phyloP scores from a whole-genome alignment of 2,329 filamentous ascomycete species.

The Talaromyces sp. region DNA sequence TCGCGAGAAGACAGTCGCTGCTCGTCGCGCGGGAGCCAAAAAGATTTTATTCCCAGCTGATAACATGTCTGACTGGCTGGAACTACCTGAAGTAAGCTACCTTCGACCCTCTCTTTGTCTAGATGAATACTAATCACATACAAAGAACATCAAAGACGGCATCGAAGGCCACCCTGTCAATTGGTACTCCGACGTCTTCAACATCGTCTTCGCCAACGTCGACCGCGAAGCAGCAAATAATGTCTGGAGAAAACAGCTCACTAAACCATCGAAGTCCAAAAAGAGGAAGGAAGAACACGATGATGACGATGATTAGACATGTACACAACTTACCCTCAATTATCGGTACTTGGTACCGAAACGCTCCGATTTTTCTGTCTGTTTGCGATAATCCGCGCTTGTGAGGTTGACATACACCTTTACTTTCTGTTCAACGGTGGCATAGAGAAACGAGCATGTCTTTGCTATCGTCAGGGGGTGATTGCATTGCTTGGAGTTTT shows the following conservation, averaged over 20 bases:
- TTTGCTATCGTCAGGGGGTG: conserved; percentile 4
- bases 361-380: not conserved
- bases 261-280: conserved; percentile 46
- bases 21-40: conserved; percentile 83
- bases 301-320: conserved; percentile 13
- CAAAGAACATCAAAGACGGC: conserved; percentile 96
- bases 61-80: conserved; percentile 95
- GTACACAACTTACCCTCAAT: not conserved
- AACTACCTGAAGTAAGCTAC: conserved; percentile 82
- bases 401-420: not conserved
- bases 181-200: conserved; percentile 94
- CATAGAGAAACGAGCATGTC: conserved; percentile 8
- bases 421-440: not conserved
- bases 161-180: conserved; percentile 85
- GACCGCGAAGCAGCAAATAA: conserved; percentile 69
- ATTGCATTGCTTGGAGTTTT: conserved; percentile 12
- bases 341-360: not conserved
- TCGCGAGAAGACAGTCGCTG: conserved; percentile 95
- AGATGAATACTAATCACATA: not conserved
- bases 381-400: not conserved
- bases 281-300: conserved; percentile 12
- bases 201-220: conserved; percentile 79
- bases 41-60: conserved; percentile 93
- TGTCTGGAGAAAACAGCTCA: conserved; percentile 63
- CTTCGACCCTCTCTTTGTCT: not conserved